These are phyloP conservation scores for Tolypocladium pustulatum DNA, from an alignment of 2,329 filamentous ascomycete species.

Conservation along the genomic window DNA sequence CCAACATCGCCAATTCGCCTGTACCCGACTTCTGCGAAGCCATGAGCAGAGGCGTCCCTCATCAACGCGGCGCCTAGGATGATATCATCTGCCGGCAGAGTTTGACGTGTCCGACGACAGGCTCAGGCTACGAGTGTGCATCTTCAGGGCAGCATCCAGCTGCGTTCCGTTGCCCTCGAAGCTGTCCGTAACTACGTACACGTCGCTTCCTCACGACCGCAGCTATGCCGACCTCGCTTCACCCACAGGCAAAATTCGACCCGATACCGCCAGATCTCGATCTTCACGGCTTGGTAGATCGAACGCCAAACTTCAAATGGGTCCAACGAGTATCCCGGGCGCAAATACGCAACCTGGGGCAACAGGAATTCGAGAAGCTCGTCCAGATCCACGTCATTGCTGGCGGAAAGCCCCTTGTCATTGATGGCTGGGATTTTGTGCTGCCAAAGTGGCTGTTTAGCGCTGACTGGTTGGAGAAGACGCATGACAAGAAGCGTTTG, in stretches of 20 bases:
- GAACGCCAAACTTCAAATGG: conserved; percentile 77
- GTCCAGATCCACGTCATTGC: conserved; percentile 74
- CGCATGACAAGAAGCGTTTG: conserved; percentile 69
- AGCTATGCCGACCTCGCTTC: conserved; percentile 62
- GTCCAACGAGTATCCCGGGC: conserved; percentile 69
- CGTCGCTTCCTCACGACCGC: conserved; percentile 1
- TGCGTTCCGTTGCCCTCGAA: neutral
- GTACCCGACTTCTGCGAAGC: neutral
- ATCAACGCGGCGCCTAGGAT: neutral
- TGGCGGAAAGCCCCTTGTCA: conserved; percentile 77
- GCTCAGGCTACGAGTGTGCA: neutral
- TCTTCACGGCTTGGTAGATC: conserved; percentile 62
- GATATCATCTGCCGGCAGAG: neutral
- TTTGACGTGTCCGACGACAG: neutral
- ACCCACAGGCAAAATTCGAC: conserved; percentile 83
- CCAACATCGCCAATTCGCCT: neutral
- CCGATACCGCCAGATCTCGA: conserved; percentile 82
- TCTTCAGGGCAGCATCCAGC: neutral
- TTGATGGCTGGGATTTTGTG: conserved; percentile 74
- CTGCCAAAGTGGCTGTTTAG: conserved; percentile 73
- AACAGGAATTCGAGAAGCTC: conserved; percentile 75
- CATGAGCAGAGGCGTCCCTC: neutral
- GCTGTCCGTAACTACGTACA: neutral
- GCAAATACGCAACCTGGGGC: conserved; percentile 66
- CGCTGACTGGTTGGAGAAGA: conserved; percentile 66